These are phyloP conservation scores for Bromus sterilis DNA, from an alignment of 176 grass and related monocot genomes.

Conservation along the genomic window DNA sequence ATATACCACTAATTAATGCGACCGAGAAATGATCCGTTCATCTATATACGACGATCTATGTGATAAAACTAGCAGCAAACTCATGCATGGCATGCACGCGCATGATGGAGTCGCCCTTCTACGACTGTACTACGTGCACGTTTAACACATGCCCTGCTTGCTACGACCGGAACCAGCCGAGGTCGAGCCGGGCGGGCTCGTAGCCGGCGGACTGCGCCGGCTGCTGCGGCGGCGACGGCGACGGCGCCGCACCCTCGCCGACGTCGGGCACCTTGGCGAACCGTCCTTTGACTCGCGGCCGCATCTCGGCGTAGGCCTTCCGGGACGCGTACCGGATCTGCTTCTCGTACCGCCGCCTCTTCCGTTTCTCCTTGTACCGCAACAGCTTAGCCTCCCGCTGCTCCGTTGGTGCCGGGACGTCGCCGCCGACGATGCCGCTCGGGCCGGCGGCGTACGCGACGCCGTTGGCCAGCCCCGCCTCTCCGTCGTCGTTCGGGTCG, in stretches of 20 bases:
- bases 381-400: constrained; percentile 72
- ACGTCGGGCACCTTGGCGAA: constrained; percentile 76
- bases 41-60: not conserved
- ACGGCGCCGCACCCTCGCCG: constrained; percentile 4
- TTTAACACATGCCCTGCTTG: not conserved
- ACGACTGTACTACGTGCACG: not conserved
- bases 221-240: constrained; percentile 1
- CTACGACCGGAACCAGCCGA: constrained; percentile 58
- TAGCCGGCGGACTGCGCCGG: constrained; percentile 14
- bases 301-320: constrained; percentile 91
- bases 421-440: not conserved
- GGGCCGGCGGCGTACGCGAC: not conserved
- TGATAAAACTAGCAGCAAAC: not conserved
- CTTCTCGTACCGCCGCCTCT: constrained; percentile 83
- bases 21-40: not conserved
- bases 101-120: not conserved
- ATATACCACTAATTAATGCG: not conserved
- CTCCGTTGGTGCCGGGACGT: constrained; percentile 30
- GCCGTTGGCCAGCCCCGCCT: not conserved
- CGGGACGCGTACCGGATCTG: constrained; percentile 85
- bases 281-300: constrained; percentile 84
- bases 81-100: not conserved
- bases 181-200: constrained; percentile 43
- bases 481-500: constrained; percentile 1
- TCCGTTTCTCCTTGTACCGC: constrained; percentile 92